Percentiles rank a stretch among this genome's conserved stretches.
Evolutionary conservation across 441 rosid genomes (phyloP).

Genomic region (Aleurites moluccanus): DNA sequence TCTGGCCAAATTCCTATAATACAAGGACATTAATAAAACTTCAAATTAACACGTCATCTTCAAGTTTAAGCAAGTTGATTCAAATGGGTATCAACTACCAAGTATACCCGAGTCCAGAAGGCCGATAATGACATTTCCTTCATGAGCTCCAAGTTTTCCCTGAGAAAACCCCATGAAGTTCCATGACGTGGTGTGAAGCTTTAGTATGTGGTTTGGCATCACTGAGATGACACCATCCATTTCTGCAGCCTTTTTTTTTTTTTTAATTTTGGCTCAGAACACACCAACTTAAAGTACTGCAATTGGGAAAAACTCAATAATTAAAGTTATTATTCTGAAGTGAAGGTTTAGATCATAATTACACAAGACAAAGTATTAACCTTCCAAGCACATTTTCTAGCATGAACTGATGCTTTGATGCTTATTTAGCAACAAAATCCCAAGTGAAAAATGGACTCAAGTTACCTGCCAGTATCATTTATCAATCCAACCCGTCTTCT

Average conservation of each 20-base stretch:
- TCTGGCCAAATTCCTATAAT: slow-evolving; percentile 56
- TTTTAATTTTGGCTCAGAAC: too few species aligned
- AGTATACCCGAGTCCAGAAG: slow-evolving; percentile 28
- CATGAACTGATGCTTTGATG: slow-evolving; percentile 34
- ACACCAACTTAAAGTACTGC: slow-evolving; percentile 21
- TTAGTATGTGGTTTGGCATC: slow-evolving; percentile 54
- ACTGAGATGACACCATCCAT: slow-evolving; percentile 70
- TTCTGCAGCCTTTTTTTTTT: slow-evolving; percentile 28
- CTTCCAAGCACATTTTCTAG: slow-evolving; percentile 43
- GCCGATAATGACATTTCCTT: slow-evolving; percentile 25
- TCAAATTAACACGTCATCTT: not conserved
- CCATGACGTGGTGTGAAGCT: slow-evolving; percentile 85
- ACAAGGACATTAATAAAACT: not conserved
- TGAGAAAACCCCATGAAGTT: slow-evolving; percentile 66
- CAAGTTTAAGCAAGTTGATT: not conserved
- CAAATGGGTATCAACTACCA: not conserved
- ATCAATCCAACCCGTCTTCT: too few species aligned
- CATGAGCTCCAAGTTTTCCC: slow-evolving; percentile 24
- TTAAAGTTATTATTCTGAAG: not conserved
- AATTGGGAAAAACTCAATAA: not conserved
- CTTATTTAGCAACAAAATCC: slow-evolving; percentile 23
- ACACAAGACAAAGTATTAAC: slow-evolving; percentile 12
- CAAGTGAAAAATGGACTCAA: too few species aligned
- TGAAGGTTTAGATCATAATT: too few species aligned
- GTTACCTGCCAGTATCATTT: too few species aligned